Evolutionary conservation across 768 basidiomycete species (phyloP).

Genomic region (Baorangia bicolor): DNA sequence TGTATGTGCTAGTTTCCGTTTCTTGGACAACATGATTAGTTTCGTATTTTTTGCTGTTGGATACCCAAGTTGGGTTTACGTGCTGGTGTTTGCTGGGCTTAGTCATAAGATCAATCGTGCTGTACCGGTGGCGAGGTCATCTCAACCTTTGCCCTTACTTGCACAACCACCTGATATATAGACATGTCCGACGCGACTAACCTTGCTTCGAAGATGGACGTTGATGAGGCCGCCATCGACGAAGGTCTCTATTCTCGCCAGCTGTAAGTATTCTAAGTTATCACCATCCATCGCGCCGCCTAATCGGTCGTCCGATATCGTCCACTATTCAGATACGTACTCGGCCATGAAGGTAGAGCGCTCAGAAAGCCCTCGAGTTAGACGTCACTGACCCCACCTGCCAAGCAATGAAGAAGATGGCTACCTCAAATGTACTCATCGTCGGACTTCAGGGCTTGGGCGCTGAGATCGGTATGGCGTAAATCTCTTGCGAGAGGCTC

Average conservation of each 20-base stretch:
- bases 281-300: slow-evolving; percentile 11
- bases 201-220: slow-evolving; percentile 63
- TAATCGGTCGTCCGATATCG: slow-evolving; percentile 20
- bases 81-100: slow-evolving; percentile 14
- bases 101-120: slow-evolving; percentile 15
- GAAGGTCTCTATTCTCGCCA: slow-evolving; percentile 94
- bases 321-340: slow-evolving; percentile 67
- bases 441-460: slow-evolving; percentile 91
- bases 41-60: too few relatives aligned
- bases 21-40: background rate
- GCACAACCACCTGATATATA: slow-evolving; percentile 1
- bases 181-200: slow-evolving; percentile 40
- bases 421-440: slow-evolving; percentile 89
- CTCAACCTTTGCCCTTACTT: slow-evolving; percentile 6
- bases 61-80: background rate
- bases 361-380: background rate
- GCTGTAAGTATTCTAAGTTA: slow-evolving; percentile 55
- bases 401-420: slow-evolving; percentile 98
- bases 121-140: background rate
- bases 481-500: background rate
- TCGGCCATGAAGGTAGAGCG: slow-evolving; percentile 86
- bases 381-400: slow-evolving; percentile 17
- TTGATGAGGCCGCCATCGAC: slow-evolving; percentile 86
- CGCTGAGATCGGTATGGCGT: slow-evolving; percentile 81
- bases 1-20: background rate